Evolutionary conservation across 768 basidiomycete species (phyloP).

Genomic region (Trametopsis cervina): DNA sequence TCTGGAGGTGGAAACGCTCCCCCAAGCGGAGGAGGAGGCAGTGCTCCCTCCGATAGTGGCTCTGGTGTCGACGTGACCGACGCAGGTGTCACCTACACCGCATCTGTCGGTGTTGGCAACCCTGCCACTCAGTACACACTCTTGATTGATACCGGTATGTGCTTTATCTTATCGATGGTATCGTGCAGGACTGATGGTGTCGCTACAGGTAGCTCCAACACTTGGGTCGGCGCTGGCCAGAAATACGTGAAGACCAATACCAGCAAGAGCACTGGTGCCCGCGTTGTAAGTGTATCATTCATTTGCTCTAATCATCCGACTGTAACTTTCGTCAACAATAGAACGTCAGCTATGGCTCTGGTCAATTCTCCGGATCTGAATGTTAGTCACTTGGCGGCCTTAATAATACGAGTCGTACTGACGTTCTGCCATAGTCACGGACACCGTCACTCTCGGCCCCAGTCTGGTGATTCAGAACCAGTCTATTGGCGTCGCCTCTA

Average conservation of each 20-base stretch:
- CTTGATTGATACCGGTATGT: slow-evolving; percentile 50
- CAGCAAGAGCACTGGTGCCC: slow-evolving; percentile 32
- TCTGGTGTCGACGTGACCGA: slow-evolving; percentile 51
- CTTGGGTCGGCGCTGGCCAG: slow-evolving; percentile 49
- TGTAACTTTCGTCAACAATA: slow-evolving; percentile 16
- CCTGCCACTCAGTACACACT: slow-evolving; percentile 44
- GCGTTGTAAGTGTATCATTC: slow-evolving; percentile 21
- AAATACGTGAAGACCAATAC: slow-evolving; percentile 40
- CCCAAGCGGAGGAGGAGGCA: slow-evolving; percentile 2
- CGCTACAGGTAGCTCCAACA: slow-evolving; percentile 38
- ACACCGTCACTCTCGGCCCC: slow-evolving; percentile 36
- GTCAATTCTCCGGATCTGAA: slow-evolving; percentile 45
- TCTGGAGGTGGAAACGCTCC: slow-evolving; percentile 9
- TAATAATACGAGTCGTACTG: not conserved
- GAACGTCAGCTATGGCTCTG: slow-evolving; percentile 50
- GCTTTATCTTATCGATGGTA: not conserved
- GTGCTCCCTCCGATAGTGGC: slow-evolving; percentile 11
- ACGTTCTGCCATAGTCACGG: slow-evolving; percentile 29
- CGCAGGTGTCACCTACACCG: slow-evolving; percentile 49
- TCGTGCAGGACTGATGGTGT: not conserved
- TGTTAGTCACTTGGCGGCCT: slow-evolving; percentile 16
- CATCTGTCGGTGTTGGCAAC: slow-evolving; percentile 43
- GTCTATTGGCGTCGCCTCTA: slow-evolving; percentile 40
- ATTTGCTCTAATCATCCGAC: not conserved
- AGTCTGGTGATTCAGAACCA: slow-evolving; percentile 39